Conservation (phyloP, 352 stramenopile species). For the Phytophthora lateralis region DNA sequence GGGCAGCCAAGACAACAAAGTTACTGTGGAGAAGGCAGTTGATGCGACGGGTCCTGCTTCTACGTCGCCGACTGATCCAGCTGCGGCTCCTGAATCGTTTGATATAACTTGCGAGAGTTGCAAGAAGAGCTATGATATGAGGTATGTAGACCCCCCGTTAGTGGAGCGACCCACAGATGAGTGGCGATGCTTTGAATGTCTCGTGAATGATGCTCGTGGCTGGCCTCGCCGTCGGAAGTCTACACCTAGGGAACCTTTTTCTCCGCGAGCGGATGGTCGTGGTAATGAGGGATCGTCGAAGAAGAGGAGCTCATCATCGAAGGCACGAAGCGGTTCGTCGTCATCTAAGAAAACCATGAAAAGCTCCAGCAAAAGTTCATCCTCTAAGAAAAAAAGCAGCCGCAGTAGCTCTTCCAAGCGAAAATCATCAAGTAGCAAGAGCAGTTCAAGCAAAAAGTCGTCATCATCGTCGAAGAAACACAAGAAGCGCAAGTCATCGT, state of each 20-base stretch:
- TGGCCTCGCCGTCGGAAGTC: slow-evolving; percentile 72
- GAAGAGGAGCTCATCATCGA: slow-evolving; percentile 50
- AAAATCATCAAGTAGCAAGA: slow-evolving; percentile 52
- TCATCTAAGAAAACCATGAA: slow-evolving; percentile 51
- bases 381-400: slow-evolving; percentile 53
- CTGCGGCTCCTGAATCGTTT: slow-evolving; percentile 53
- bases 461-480: slow-evolving; percentile 67
- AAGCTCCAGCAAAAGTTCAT: slow-evolving; percentile 48
- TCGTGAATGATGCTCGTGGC: slow-evolving; percentile 85
- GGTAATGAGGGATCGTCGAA: slow-evolving; percentile 29
- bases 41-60: slow-evolving; percentile 11
- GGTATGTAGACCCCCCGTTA: slow-evolving; percentile 82
- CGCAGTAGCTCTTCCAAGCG: slow-evolving; percentile 50
- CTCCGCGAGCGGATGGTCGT: slow-evolving; percentile 19
- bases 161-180: slow-evolving; percentile 74
- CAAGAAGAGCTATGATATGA: slow-evolving; percentile 84
- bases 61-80: slow-evolving; percentile 31
- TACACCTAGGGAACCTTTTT: slow-evolving; percentile 34
- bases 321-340: slow-evolving; percentile 42
- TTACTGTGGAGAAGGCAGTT: slow-evolving; percentile 5
- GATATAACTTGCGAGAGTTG: slow-evolving; percentile 83
- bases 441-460: slow-evolving; percentile 59
- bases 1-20: neutral
- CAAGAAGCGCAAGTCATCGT: slow-evolving; percentile 72
- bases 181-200: slow-evolving; percentile 89